Conservation (phyloP, 805 yeast genomes). For the Starmerella bacillaris region DNA sequence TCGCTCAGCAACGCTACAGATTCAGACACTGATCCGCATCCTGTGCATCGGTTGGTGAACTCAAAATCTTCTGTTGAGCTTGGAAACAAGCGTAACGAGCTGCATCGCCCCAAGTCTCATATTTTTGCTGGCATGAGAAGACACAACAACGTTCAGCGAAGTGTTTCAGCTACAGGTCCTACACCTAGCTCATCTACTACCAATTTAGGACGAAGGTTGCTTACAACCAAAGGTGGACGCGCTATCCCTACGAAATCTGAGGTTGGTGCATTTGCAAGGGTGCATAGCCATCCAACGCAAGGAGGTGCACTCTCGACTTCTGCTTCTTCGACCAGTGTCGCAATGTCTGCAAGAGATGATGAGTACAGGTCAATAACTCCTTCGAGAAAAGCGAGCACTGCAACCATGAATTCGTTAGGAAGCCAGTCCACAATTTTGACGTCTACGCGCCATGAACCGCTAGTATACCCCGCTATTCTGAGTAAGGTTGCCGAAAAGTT, state of each 20-base stretch:
- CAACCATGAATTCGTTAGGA: constrained; percentile 14
- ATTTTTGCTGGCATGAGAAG: constrained; percentile 15
- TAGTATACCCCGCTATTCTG: constrained; percentile 75
- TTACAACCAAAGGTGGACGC: constrained; percentile 17
- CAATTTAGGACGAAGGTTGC: neutral
- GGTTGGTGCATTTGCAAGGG: constrained; percentile 12
- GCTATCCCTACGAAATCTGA: constrained; percentile 18
- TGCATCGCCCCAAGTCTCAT: constrained; percentile 13
- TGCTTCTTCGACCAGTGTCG: neutral
- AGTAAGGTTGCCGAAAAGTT: constrained; percentile 71
- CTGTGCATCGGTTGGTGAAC: neutral
- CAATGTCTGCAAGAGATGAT: neutral
- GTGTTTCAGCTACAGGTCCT: constrained; percentile 12
- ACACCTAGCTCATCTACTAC: constrained; percentile 6
- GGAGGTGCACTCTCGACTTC: neutral
- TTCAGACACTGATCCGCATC: too few species aligned
- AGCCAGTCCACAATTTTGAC: constrained; percentile 30
- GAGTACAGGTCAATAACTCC: constrained; percentile 7
- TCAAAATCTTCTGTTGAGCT: constrained; percentile 3
- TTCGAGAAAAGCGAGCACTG: constrained; percentile 15
- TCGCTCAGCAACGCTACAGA: too few species aligned
- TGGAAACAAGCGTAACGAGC: neutral
- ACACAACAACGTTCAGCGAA: constrained; percentile 15
- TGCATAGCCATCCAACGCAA: constrained; percentile 1
- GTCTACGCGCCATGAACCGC: constrained; percentile 37